phyloP scores from a whole-genome alignment of 371 early-diverging fungal species.

The Sporodiniella umbellata region DNA sequence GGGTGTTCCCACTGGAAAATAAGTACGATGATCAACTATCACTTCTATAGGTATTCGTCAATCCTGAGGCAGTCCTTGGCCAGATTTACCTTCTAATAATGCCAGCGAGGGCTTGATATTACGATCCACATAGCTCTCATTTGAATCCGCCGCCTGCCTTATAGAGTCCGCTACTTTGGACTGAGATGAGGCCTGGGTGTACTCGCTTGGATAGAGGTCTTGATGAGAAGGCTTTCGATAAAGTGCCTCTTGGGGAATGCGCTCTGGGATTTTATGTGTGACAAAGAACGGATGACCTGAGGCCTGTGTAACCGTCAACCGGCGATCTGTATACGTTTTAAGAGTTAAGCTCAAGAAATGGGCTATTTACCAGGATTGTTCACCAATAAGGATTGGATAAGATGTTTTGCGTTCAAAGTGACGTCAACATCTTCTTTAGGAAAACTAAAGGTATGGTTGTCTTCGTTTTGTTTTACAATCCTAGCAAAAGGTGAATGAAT shows the following conservation, averaged over 20 bases:
- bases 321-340: slow-evolving; percentile 1
- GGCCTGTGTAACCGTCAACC: slow-evolving; percentile 13
- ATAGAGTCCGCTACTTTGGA: slow-evolving; percentile 10
- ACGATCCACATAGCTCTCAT: slow-evolving; percentile 2
- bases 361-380: slow-evolving; percentile 64
- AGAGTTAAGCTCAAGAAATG: neutral
- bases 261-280: slow-evolving; percentile 5
- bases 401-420: slow-evolving; percentile 69
- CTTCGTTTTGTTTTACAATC: slow-evolving; percentile 1
- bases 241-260: slow-evolving; percentile 9
- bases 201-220: slow-evolving; percentile 3
- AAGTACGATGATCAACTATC: slow-evolving; percentile 6
- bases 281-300: slow-evolving; percentile 17
- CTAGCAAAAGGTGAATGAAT: neutral
- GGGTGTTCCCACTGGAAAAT: slow-evolving; percentile 9
- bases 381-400: slow-evolving; percentile 79
- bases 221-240: neutral
- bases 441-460: neutral
- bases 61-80: neutral
- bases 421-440: slow-evolving; percentile 36
- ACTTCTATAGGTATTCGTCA: neutral
- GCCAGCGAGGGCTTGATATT: slow-evolving; percentile 7
- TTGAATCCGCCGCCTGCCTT: neutral
- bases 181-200: neutral
- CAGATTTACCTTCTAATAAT: slow-evolving; percentile 3